Evolutionary conservation across 208 protist genomes (phyloP).

Genomic region (Lotmaria passim): DNA sequence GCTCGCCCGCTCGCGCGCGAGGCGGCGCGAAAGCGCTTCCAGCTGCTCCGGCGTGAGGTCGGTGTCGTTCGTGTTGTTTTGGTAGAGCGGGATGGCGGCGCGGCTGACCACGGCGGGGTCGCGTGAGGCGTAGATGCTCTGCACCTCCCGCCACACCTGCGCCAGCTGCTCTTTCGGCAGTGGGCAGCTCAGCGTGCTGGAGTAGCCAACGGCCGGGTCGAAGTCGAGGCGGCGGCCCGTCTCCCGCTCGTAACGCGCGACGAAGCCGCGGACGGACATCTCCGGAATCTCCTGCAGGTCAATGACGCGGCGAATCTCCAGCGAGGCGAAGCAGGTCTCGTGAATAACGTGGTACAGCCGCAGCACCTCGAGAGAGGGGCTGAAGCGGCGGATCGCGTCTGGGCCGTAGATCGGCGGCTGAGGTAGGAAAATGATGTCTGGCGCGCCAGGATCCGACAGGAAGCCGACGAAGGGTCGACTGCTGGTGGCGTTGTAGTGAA

Average conservation of each 20-base stretch:
- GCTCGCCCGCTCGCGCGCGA: slow-evolving; percentile 39
- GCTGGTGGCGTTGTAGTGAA: slow-evolving; percentile 54
- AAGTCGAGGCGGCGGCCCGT: slow-evolving; percentile 43
- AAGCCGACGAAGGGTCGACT: slow-evolving; percentile 59
- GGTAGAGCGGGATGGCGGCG: slow-evolving; percentile 57
- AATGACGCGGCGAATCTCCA: slow-evolving; percentile 49
- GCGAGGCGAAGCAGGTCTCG: slow-evolving; percentile 63
- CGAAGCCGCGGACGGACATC: slow-evolving; percentile 32
- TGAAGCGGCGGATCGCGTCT: slow-evolving; percentile 45
- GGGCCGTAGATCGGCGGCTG: slow-evolving; percentile 57
- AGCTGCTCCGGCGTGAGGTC: slow-evolving; percentile 39
- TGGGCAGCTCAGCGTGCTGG: slow-evolving; percentile 53
- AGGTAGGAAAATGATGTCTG: slow-evolving; percentile 70
- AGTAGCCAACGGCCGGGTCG: slow-evolving; percentile 36
- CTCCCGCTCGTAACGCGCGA: slow-evolving; percentile 36
- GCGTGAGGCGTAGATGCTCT: slow-evolving; percentile 39
- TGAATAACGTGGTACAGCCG: slow-evolving; percentile 46
- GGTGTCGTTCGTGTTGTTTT: slow-evolving; percentile 39
- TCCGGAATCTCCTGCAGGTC: slow-evolving; percentile 40
- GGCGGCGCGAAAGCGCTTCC: slow-evolving; percentile 31
- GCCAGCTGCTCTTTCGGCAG: slow-evolving; percentile 69
- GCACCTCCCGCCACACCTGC: slow-evolving; percentile 58
- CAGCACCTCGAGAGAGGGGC: slow-evolving; percentile 39
- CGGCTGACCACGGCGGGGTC: slow-evolving; percentile 29
- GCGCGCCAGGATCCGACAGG: slow-evolving; percentile 50